These are phyloP conservation scores for Hanseniaspora mollemarum DNA, from an alignment of 805 yeast genomes.

Conservation along the genomic window DNA sequence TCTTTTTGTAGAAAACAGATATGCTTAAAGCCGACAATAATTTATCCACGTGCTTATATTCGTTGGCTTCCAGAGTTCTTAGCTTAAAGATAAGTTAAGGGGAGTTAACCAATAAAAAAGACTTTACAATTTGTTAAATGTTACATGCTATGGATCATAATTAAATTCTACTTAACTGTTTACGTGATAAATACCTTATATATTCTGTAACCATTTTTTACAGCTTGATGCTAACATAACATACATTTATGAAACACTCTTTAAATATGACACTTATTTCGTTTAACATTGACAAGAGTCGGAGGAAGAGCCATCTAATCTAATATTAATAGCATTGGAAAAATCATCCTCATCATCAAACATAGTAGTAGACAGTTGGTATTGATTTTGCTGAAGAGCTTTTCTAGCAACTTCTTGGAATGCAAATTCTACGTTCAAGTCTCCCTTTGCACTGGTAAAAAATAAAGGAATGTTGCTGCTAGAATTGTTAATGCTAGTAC, in stretches of 20 bases:
- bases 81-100: no score
- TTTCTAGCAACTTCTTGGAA: constrained; percentile 91
- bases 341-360: constrained; percentile 86
- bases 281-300: constrained; percentile 66
- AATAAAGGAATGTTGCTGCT: constrained; percentile 65
- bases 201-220: no score
- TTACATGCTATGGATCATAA: neutral
- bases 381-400: constrained; percentile 80
- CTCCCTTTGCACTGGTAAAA: constrained; percentile 96
- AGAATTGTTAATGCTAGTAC: neutral
- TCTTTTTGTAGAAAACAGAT: neutral
- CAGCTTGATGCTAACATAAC: no score
- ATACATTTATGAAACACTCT: no score
- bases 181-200: no score
- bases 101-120: no score
- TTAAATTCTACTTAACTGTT: neutral
- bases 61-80: no score
- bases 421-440: constrained; percentile 88
- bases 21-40: no score
- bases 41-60: no score
- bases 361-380: constrained; percentile 57
- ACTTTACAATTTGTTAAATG: no score
- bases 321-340: constrained; percentile 91
- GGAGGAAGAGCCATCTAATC: constrained; percentile 62
- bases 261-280: no score